A percentile compares a stretch with the other conserved stretches of the same genome.
phyloP scores from a whole-genome alignment of 805 yeast species.

The Kodamaea jinghongensis region DNA sequence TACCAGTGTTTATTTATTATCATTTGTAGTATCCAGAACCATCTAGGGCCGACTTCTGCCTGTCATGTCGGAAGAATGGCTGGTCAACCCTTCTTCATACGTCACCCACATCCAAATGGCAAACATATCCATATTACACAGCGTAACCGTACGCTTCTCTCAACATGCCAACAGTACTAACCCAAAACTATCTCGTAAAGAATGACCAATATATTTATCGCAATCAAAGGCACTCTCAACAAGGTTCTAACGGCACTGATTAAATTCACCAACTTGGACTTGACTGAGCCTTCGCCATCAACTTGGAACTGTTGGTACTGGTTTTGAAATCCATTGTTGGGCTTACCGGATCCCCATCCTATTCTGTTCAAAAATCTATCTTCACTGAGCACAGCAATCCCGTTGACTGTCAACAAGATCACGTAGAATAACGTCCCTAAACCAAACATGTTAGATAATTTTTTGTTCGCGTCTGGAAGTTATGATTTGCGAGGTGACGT shows the following conservation, averaged over 20 bases:
- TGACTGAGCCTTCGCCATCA: conserved; percentile 46
- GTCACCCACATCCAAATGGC: no score
- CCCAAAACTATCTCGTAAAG: conserved; percentile 70
- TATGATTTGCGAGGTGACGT: no score
- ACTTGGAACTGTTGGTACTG: conserved; percentile 33
- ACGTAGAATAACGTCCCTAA: conserved; percentile 58
- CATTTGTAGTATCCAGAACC: no score
- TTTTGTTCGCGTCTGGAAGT: background rate
- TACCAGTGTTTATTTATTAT: no score
- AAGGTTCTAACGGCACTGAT: conserved; percentile 75
- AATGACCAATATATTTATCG: conserved; percentile 62
- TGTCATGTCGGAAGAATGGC: no score
- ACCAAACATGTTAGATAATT: conserved; percentile 47
- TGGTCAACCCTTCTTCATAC: no score
- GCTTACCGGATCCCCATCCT: conserved; percentile 30
- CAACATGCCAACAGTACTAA: conserved; percentile 22
- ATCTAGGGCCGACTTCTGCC: no score
- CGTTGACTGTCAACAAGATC: conserved; percentile 59
- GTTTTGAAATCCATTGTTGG: conserved; percentile 10
- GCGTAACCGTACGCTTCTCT: no score
- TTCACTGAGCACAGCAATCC: conserved; percentile 76
- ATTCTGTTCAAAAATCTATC: conserved; percentile 72
- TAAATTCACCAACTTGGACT: conserved; percentile 57
- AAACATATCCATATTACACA: no score
- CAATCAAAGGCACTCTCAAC: conserved; percentile 70